Evolutionary conservation across 257 asterid species (phyloP), one percentile per base, ranked within the genome.

Genomic region (Paulownia fortunei): DNA sequence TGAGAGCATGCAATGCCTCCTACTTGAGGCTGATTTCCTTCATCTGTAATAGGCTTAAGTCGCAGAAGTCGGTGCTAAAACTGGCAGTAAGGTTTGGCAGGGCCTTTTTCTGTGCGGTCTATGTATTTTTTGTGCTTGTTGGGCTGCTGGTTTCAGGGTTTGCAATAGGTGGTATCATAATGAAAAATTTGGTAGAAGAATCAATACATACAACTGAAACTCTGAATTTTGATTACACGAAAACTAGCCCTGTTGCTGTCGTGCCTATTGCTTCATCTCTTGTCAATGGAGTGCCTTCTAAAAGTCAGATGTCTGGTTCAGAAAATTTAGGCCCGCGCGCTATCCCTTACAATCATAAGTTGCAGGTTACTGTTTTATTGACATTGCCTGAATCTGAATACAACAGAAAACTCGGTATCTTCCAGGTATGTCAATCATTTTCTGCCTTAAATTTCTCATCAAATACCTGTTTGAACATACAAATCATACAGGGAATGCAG

Each of bases 301-400:
- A 76, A 15, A 63, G 60, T 19, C 27, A 54, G 54, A 37, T 34
- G 18, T 71, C 76, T 15, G 62, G 15, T 13, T 26, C 60, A 30
- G 74, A 74, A 32, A 58, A 51, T 37, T 24, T 24, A 11, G 83
- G 79, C 27, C 58, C 6, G 2, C 80, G 82, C 0, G 61, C 83
- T 39, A 78, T 84, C 49, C 91, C 91, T 27, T 76, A 78, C 30
- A 55, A 82, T 56, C 91, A 78, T 61, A 87, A 86, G 81, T 5
- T 86, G 83, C 77, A 72, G 85, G 82, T 86, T 60, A 78, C 87
- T 47, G 88, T 89, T 51, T 83, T 86, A 9, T 73, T 89, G 36
- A 84, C 91, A 4, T 56, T 91, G 84, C 96, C 94, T 0, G 94
- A 91, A 64, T 89, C 96, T 0, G 93, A 87, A 23, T 87, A 90